Conservation (phyloP, 2,329 filamentous ascomycete genomes). For the Talaromyces sp. region DNA sequence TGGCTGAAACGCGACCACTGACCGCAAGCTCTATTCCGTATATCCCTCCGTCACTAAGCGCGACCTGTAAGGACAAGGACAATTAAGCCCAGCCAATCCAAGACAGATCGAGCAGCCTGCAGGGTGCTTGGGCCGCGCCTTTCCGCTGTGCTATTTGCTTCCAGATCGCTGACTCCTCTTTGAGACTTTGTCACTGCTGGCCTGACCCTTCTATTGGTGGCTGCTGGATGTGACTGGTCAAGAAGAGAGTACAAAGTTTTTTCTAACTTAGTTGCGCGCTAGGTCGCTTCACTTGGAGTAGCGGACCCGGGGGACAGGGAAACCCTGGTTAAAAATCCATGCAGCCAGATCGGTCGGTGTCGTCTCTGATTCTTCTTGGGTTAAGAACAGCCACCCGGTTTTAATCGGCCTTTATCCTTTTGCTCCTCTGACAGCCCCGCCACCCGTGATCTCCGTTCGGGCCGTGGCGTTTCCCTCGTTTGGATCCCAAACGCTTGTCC, state of each 20-base stretch:
- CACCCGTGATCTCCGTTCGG: background rate
- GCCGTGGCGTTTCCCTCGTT: background rate
- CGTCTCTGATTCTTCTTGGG: no score
- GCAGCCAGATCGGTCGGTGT: background rate
- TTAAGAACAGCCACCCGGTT: background rate
- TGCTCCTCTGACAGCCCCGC: background rate
- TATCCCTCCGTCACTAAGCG: background rate
- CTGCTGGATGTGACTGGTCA: background rate
- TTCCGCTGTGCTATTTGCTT: background rate
- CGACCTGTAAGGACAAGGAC: background rate
- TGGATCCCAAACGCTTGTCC: background rate
- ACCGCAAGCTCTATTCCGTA: background rate
- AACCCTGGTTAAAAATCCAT: background rate
- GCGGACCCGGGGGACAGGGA: background rate
- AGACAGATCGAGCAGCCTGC: background rate
- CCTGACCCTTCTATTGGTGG: background rate
- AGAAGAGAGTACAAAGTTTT: background rate
- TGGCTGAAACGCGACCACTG: background rate
- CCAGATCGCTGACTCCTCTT: background rate
- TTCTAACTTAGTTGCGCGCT: background rate
- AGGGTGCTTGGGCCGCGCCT: slow-evolving; percentile 2
- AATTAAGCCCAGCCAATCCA: background rate
- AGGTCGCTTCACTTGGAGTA: background rate
- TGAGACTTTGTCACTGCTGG: background rate
- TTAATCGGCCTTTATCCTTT: background rate